phyloP scores from a whole-genome alignment of 1,284 basidiomycete genomes.

The Limonomyces culmigenus region DNA sequence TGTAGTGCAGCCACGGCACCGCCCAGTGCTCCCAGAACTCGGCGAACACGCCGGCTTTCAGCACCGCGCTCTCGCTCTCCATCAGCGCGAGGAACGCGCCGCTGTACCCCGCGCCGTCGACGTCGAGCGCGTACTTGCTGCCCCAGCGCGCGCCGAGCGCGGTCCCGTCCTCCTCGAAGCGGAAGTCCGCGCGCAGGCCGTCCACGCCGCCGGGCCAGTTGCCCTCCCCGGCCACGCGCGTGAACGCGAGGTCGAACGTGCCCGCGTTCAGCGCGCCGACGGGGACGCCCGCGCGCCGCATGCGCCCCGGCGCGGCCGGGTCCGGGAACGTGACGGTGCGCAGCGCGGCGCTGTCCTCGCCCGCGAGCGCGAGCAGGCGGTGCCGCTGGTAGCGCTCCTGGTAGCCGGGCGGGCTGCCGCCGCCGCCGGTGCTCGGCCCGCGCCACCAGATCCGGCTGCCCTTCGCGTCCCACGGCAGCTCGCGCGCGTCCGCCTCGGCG shows the following conservation, averaged over 20 bases:
- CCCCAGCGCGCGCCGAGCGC: conserved; percentile 79
- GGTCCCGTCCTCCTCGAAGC: conserved; percentile 62
- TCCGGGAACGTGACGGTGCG: conserved; percentile 65
- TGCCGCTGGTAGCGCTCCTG: conserved; percentile 78
- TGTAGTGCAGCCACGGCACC: conserved; percentile 82
- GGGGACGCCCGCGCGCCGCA: conserved; percentile 46
- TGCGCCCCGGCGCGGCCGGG: conserved; percentile 44
- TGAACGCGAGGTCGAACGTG: conserved; percentile 82
- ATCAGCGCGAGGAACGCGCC: conserved; percentile 78
- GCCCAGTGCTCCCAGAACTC: conserved; percentile 84
- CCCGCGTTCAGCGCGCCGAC: conserved; percentile 54
- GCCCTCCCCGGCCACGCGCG: conserved; percentile 51
- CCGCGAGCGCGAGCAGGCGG: conserved; percentile 67
- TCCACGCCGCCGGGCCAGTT: conserved; percentile 71
- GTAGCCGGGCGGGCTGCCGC: conserved; percentile 75
- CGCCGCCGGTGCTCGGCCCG: conserved; percentile 86
- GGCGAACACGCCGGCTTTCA: conserved; percentile 80
- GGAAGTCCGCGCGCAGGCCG: conserved; percentile 49
- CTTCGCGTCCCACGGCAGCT: conserved; percentile 70
- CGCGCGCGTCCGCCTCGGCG: conserved; percentile 65
- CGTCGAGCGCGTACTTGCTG: conserved; percentile 82
- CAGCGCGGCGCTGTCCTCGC: conserved; percentile 35
- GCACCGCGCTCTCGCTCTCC: conserved; percentile 73
- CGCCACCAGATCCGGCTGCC: conserved; percentile 66
- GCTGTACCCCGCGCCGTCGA: conserved; percentile 93